Evolutionary conservation across 163 green algal genomes (phyloP), one percentile per base, ranked within the genome.

Genomic region (Chlorella variabilis): DNA sequence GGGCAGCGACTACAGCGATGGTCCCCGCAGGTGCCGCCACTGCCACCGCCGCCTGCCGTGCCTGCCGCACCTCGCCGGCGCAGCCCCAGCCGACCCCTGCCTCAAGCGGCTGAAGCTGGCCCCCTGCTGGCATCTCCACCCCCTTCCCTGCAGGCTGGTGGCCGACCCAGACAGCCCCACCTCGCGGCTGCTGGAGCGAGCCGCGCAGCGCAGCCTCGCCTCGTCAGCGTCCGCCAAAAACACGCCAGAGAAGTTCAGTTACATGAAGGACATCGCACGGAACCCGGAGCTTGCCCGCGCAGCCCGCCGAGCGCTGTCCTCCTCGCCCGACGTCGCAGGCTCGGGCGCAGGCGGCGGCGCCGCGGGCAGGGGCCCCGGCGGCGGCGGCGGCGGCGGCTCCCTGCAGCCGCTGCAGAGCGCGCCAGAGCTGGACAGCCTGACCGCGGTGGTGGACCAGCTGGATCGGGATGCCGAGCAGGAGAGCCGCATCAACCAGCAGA

Each of bases 401-500:
- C 20, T 70, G 54, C 75, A 80, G 58, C 68, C 81, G 51, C 29
- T 49, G 36, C 36, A 74, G 31, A 21, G 45, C 5, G 65, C 48
- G 18, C 39, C 66, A 3, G 82, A 91, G 62, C 56, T 91, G 4
- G 84, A 91, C 59, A 68, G 85, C 39, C 85, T 90, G 39, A 71
- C 82, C 9, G 83, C 71, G 3, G 56, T 85, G 5, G 48, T 87
- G 33, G 82, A 85, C 4, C 61, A 66, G 4, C 39, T 92, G 33
- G 86, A 87, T 29, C 34, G 71, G 8, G 86, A 89, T 31, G 84
- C 92, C 4, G 80, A 56, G 38, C 82, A 93, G 78, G 92, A 94
- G 82, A 89, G 85, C 82, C 68, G 68, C 23, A 86, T 95, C 23
- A 94, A 95, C 80, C 63, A 86, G 34, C 86, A 91, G 56, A 85